Percentiles rank a stretch among this genome's conserved stretches.
phyloP scores from a whole-genome alignment of 1,284 basidiomycete species.

The Tilletia horrida region DNA sequence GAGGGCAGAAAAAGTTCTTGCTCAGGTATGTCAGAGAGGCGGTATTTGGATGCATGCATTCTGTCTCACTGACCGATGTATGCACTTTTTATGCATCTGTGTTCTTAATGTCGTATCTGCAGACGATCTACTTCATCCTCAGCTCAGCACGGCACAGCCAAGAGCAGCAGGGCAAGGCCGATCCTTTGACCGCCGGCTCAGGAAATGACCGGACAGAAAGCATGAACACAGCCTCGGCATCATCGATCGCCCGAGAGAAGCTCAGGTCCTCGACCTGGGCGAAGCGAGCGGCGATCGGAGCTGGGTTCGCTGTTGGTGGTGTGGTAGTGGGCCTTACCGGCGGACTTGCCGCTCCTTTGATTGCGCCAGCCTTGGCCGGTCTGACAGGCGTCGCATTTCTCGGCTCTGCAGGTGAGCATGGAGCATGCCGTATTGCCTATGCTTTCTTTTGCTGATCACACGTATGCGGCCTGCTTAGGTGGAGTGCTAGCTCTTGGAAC shows the following conservation, averaged over 20 bases:
- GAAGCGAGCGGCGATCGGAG: constrained; percentile 42
- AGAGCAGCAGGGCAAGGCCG: constrained; percentile 29
- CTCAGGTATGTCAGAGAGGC: constrained; percentile 9
- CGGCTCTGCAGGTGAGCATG: constrained; percentile 25
- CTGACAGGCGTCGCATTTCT: constrained; percentile 44
- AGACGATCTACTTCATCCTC: constrained; percentile 48
- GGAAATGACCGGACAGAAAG: constrained; percentile 29
- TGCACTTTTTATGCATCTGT: no score
- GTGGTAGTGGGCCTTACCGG: constrained; percentile 44
- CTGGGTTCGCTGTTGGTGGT: constrained; percentile 41
- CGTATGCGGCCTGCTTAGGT: constrained; percentile 19
- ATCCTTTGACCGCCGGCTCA: constrained; percentile 28
- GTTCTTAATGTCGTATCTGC: no score
- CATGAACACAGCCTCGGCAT: constrained; percentile 42
- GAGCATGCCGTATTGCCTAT: not conserved
- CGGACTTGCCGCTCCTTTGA: constrained; percentile 44
- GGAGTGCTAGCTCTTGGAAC: constrained; percentile 48
- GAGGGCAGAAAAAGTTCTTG: constrained; percentile 46
- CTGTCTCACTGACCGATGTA: no score
- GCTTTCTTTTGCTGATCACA: not conserved
- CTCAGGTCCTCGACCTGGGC: constrained; percentile 39
- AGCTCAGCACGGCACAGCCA: constrained; percentile 34
- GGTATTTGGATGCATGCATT: no score
- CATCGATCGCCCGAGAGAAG: constrained; percentile 37
- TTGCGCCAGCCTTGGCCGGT: constrained; percentile 44